Conservation (phyloP, 805 yeast genomes). For the Candida multigemmis region DNA sequence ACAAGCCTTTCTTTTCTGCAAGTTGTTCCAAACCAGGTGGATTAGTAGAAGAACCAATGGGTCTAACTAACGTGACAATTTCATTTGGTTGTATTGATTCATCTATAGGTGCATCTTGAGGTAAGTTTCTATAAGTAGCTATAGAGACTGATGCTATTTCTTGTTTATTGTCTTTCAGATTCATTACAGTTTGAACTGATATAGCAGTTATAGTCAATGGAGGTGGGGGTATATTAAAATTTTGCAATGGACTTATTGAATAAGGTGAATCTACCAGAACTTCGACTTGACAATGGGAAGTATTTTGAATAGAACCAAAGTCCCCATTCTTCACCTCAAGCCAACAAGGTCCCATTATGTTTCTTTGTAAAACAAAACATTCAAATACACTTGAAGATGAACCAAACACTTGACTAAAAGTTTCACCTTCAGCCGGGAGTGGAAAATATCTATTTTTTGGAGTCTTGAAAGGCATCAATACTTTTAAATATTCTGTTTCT, state of each 20-base stretch:
- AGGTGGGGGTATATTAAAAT: constrained; percentile 45
- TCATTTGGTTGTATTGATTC: constrained; percentile 54
- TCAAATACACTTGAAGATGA: constrained; percentile 68
- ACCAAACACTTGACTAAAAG: constrained; percentile 77
- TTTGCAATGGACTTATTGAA: constrained; percentile 34
- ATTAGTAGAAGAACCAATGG: constrained; percentile 52
- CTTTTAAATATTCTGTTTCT: constrained; percentile 71
- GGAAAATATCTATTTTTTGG: constrained; percentile 40
- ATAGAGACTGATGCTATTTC: constrained; percentile 80
- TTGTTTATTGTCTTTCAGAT: constrained; percentile 65
- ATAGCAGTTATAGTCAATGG: constrained; percentile 61
- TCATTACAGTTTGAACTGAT: constrained; percentile 74
- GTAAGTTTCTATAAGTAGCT: constrained; percentile 59
- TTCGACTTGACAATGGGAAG: constrained; percentile 79
- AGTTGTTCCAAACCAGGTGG: constrained; percentile 70
- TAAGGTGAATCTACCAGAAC: constrained; percentile 45
- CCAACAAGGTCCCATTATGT: constrained; percentile 98
- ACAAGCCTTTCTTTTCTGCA: constrained; percentile 46
- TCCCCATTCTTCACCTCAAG: constrained; percentile 60
- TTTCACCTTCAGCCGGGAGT: constrained; percentile 63
- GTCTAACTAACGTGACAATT: constrained; percentile 68
- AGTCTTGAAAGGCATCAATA: constrained; percentile 66
- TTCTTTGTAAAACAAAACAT: constrained; percentile 71
- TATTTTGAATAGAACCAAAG: constrained; percentile 46
- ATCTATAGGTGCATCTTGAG: constrained; percentile 68